Base-by-base conservation (phyloP, 805 yeast species). In the Starmerella sirachaensis region DNA sequence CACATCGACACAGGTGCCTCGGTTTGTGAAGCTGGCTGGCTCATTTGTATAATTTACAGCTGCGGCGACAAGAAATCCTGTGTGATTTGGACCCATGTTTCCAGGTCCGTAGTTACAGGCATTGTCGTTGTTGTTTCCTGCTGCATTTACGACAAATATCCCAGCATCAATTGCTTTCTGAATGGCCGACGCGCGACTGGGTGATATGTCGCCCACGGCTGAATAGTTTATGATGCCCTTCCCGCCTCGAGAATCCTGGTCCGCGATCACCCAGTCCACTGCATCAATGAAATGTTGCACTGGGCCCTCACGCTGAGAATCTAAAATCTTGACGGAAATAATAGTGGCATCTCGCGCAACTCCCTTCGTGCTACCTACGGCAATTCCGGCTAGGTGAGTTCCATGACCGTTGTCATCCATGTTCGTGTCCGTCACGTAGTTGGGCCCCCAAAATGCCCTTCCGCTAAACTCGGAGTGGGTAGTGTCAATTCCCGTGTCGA, bases 321-420 rank as follows among this genome's bases (percentile, higher is more conserved):
- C 39, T n/a, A 83, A 68, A 8, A 83, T 94, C 58, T 83, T 82
- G 43, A 83, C 81, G 21, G 93, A 93, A 51, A 79, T 84, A 38
- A 83, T 59, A 16, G 75, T 66, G 8, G 86, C 91, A 36, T 72
- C 66, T 61, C 84, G 83, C 40, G 94, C 86, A 38, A 83, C 82
- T 63, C 94, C 94, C 48, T 77, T 82, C 36, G 72, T 64, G 43
- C 66, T 66, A 17, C 91, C 79, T 35, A 78, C 94, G 52, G 86
- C 82, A 24, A 93, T 84, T 62, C 94, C 96, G n/a, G 95, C 94
- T 64, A 93, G 83, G 56, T 85, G 96, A 31, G 94, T 83, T 54
- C 96, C 96, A 61, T 85, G 96, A 35, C 95, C 96, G 53, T 82
- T 80, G 37, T 84, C 91, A 58, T 86, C 94, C 49, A 77, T 84